A percentile compares a stretch with the other conserved stretches of the same genome.
These are phyloP conservation scores for Cladosporium sp. DNA, from an alignment of 2,329 filamentous ascomycete genomes.

Conservation along the genomic window DNA sequence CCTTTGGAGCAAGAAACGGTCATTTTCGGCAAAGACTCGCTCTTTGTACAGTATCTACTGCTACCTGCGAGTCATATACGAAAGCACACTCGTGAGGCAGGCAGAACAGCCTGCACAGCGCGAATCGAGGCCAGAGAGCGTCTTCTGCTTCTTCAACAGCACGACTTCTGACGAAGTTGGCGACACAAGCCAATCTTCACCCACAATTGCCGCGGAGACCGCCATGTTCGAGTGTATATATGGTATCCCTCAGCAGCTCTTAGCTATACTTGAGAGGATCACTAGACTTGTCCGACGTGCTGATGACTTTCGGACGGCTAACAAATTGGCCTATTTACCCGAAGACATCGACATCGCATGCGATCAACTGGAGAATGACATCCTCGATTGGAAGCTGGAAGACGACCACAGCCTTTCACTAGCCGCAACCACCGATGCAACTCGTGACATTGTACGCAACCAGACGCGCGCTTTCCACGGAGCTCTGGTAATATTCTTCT, in stretches of 20 bases:
- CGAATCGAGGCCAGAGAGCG: background rate
- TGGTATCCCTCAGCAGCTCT: slow-evolving; percentile 2
- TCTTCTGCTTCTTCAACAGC: background rate
- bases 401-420: background rate
- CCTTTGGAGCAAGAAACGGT: slow-evolving; percentile 20
- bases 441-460: background rate
- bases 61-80: slow-evolving; percentile 8
- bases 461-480: slow-evolving; percentile 7
- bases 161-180: background rate
- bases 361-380: background rate
- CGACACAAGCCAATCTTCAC: background rate
- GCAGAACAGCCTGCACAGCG: background rate
- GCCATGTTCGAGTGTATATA: slow-evolving; percentile 9
- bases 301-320: background rate
- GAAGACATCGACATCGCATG: background rate
- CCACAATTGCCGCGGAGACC: background rate
- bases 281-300: background rate
- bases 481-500: slow-evolving; percentile 8
- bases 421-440: background rate
- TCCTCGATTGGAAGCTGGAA: slow-evolving; percentile 3
- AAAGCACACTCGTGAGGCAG: background rate
- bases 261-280: background rate
- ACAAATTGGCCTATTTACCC: background rate
- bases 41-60: slow-evolving; percentile 14
- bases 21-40: slow-evolving; percentile 6